These are phyloP conservation scores for Schizophyllum amplum DNA, from an alignment of 1,284 basidiomycete genomes.

Conservation along the genomic window DNA sequence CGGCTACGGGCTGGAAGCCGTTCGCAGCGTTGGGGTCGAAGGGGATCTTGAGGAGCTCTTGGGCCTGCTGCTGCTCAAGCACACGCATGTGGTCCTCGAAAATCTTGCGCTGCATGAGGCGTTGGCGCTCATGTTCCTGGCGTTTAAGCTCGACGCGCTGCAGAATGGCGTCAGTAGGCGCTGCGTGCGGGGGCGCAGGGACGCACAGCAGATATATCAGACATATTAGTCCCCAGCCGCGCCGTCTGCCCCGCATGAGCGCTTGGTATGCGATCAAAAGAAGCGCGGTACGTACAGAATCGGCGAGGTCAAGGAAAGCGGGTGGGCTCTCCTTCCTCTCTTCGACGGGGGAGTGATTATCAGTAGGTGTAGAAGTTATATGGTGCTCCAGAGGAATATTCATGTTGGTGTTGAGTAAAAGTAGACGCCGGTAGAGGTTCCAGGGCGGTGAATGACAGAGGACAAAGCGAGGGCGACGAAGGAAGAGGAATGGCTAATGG, in stretches of 20 bases:
- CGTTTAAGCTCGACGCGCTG: constrained; percentile 88
- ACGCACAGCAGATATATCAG: constrained; percentile 30
- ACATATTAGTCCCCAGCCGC: constrained; percentile 75
- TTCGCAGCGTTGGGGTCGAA: constrained; percentile 42
- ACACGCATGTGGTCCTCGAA: constrained; percentile 93
- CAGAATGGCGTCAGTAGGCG: constrained; percentile 1
- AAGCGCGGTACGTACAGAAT: constrained; percentile 42
- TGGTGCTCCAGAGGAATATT: constrained; percentile 46
- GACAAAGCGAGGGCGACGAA: constrained; percentile 38
- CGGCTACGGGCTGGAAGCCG: constrained; percentile 59
- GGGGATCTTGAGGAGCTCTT: constrained; percentile 70
- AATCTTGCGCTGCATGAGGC: constrained; percentile 71
- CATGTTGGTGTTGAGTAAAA: constrained; percentile 53
- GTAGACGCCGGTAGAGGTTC: constrained; percentile 41
- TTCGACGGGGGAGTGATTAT: constrained; percentile 56
- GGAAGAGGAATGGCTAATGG: constrained; percentile 53
- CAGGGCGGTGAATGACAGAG: constrained; percentile 46
- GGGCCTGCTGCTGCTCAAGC: constrained; percentile 86
- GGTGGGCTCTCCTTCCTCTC: constrained; percentile 78
- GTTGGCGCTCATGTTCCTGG: constrained; percentile 84
- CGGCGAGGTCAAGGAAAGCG: constrained; percentile 83
- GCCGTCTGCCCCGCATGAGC: constrained; percentile 32
- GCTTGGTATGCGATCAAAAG: no score
- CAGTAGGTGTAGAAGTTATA: constrained; percentile 49
- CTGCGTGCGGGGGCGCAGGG: constrained; percentile 6